phyloP scores from a whole-genome alignment of 2,329 filamentous ascomycete species.

The Cordyceps fumosorosea region DNA sequence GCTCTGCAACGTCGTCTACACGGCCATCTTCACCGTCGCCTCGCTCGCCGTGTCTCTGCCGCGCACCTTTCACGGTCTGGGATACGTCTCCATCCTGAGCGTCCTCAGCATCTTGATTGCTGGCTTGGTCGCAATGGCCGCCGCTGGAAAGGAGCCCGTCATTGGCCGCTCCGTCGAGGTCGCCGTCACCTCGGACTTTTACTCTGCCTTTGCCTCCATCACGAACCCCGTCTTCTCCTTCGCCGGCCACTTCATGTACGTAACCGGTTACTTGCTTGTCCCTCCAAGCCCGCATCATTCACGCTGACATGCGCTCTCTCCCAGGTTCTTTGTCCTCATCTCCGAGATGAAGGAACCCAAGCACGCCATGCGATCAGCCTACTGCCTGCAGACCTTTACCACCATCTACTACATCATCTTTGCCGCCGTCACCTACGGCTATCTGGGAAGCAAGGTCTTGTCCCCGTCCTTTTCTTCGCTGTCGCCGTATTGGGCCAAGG shows the following conservation, averaged over 20 bases:
- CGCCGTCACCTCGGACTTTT: constrained; percentile 24
- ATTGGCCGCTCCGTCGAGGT: constrained; percentile 31
- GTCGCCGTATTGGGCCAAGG: constrained; percentile 39
- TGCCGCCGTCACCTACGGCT: constrained; percentile 43
- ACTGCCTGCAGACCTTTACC: constrained; percentile 41
- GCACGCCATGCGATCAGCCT: constrained; percentile 46
- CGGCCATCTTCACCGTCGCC: constrained; percentile 43
- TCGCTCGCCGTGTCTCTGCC: constrained; percentile 41
- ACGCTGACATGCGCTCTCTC: background rate
- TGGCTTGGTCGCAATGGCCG: constrained; percentile 44
- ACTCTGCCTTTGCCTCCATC: constrained; percentile 28
- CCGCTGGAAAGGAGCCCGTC: constrained; percentile 37
- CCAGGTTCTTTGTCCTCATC: constrained; percentile 43
- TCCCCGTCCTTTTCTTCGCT: constrained; percentile 43
- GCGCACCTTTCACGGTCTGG: constrained; percentile 42
- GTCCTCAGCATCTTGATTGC: constrained; percentile 42
- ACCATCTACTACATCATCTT: constrained; percentile 46
- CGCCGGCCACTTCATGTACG: constrained; percentile 43
- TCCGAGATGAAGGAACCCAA: constrained; percentile 45
- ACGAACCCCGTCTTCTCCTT: constrained; percentile 46
- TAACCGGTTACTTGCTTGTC: background rate
- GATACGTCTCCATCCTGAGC: constrained; percentile 38
- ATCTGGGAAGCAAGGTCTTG: constrained; percentile 37
- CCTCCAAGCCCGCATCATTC: background rate
- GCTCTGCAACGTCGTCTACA: constrained; percentile 43